Evolutionary conservation across 192 early-diverging fungal species (phyloP), one percentile per base, ranked within the genome.

Genomic region (Coemansia sp.): DNA sequence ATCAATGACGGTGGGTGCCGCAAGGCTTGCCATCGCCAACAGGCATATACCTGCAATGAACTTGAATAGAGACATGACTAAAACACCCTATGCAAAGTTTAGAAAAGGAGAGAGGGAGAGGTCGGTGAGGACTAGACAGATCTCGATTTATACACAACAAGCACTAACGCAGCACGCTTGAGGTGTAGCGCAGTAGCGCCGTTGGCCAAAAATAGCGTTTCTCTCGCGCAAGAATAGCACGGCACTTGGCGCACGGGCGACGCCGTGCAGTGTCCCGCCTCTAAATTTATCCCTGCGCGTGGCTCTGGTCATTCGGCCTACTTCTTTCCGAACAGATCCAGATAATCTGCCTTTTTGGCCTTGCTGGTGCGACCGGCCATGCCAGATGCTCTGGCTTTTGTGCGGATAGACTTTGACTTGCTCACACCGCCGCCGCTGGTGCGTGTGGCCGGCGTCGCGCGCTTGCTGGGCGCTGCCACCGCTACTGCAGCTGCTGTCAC

Each of bases 251-350:
- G 35, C 15, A 15, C 15, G 12, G 35, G 12, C 36, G n/a, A n/a
- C n/a, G 36, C 36, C 36, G 5, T 45, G 32, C 30, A 14, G 26
- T 41, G 10, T 27, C 4, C 20, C 8, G 20, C 20, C 40, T 22
- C 23, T 30, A 45, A 20, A 11, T 50, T 21, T 15, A 32, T 17
- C 36, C 45, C 6, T 14, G 36, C 36, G 36, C 36, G n/a, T 39
- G 36, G 19, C 36, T n/a, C n/a, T n/a, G n/a, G n/a, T n/a, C n/a
- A n/a, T n/a, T n/a, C n/a, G n/a, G n/a, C n/a, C n/a, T n/a, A n/a
- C 34, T 56, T 55, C 31, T 52, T 52, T 11, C 32, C 55, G 56
- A 73, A 73, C 32, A 73, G 30, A 34, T 59, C 53, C 42, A 73
- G 29, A 47, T 73, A 73, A 21, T 73, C 62, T 8, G 29, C 40